These are phyloP conservation scores for Aspergillus leporis DNA, from an alignment of 495 filamentous ascomycete species.

Conservation along the genomic window DNA sequence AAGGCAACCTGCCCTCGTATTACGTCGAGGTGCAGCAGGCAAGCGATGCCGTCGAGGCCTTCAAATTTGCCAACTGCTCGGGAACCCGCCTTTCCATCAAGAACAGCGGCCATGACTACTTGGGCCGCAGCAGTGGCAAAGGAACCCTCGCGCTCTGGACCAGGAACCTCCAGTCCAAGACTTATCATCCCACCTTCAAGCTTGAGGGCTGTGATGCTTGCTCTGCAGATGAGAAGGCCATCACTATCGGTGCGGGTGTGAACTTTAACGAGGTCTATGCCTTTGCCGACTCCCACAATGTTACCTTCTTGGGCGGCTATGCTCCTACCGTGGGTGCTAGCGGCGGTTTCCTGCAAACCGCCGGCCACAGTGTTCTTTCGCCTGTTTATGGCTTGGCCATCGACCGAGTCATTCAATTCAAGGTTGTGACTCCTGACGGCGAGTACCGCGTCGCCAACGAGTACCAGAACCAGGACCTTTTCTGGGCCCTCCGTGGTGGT, in stretches of 20 bases:
- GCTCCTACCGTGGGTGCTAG: slow-evolving; percentile 26
- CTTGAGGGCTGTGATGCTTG: slow-evolving; percentile 32
- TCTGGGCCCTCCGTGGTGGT: slow-evolving; percentile 53
- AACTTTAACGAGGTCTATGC: slow-evolving; percentile 47
- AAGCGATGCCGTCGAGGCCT: slow-evolving; percentile 10
- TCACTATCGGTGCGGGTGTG: slow-evolving; percentile 55
- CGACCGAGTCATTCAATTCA: slow-evolving; percentile 46
- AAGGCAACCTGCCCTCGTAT: slow-evolving; percentile 12
- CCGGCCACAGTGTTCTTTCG: slow-evolving; percentile 44
- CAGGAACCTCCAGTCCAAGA: slow-evolving; percentile 41
- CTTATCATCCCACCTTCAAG: slow-evolving; percentile 27
- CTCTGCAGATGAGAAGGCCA: slow-evolving; percentile 14
- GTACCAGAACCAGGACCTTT: slow-evolving; percentile 44
- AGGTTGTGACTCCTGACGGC: slow-evolving; percentile 46
- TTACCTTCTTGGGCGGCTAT: slow-evolving; percentile 29
- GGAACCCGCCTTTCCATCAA: slow-evolving; percentile 41
- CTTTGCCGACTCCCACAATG: slow-evolving; percentile 29
- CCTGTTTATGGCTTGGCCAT: slow-evolving; percentile 45
- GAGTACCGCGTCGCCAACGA: slow-evolving; percentile 35
- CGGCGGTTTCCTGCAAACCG: slow-evolving; percentile 45
- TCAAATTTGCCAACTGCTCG: slow-evolving; percentile 14
- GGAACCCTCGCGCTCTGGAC: slow-evolving; percentile 55
- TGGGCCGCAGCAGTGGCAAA: slow-evolving; percentile 51
- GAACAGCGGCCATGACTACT: slow-evolving; percentile 57
- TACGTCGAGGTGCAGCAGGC: slow-evolving; percentile 9